phyloP scores from a whole-genome alignment of 129 eudicot species.

The Tagetes patula region DNA sequence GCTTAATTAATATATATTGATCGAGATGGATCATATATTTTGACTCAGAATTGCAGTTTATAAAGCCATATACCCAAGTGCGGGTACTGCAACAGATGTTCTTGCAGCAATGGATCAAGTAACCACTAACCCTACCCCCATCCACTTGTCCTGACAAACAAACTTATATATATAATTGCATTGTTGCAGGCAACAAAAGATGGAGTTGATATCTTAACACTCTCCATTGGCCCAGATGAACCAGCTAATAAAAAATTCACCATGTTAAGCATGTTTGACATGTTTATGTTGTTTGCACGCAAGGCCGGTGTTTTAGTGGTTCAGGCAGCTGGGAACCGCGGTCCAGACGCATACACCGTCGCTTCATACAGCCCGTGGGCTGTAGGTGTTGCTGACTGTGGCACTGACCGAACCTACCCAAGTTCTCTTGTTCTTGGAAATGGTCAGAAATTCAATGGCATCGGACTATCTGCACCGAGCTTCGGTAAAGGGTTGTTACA shows the following conservation, averaged over 20 bases:
- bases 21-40: background rate
- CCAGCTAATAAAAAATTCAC: conserved; percentile 83
- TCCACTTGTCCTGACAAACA: conserved; percentile 1
- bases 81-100: conserved; percentile 81
- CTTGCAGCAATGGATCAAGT: conserved; percentile 97
- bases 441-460: conserved; percentile 59
- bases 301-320: conserved; percentile 85
- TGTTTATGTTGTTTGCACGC: conserved; percentile 71
- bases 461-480: conserved; percentile 81
- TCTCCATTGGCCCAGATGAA: conserved; percentile 85
- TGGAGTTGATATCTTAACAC: conserved; percentile 80
- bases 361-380: conserved; percentile 89
- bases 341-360: conserved; percentile 67
- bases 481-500: conserved; percentile 45
- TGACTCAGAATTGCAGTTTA: conserved; percentile 86
- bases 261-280: conserved; percentile 75
- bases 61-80: conserved; percentile 85
- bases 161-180: background rate
- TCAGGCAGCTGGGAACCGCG: conserved; percentile 86
- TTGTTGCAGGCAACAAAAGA: conserved; percentile 74
- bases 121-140: conserved; percentile 19
- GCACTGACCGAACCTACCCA: conserved; percentile 67
- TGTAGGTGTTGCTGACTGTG: conserved; percentile 71
- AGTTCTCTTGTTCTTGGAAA: conserved; percentile 69
- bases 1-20: background rate